A percentile compares a stretch with the other conserved stretches of the same genome.
Evolutionary conservation across 805 yeast species (phyloP).

Genomic region (Kodamaea nitidulidarum): DNA sequence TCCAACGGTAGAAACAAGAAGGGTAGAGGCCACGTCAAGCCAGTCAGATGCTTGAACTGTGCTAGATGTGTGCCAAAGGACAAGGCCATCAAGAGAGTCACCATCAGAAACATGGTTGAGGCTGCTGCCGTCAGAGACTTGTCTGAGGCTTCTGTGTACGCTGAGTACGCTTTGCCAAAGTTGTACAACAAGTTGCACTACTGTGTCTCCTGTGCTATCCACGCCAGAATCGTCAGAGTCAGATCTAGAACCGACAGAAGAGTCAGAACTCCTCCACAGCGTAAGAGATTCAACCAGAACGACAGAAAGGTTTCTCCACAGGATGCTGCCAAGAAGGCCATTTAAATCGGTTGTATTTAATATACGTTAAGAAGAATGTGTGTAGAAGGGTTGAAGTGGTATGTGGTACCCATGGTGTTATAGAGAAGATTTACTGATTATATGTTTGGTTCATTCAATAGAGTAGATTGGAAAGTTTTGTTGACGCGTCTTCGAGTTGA

Average conservation of each 20-base stretch:
- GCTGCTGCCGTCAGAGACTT: constrained; percentile 99
- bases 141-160: constrained; percentile 98
- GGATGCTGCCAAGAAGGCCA: constrained; percentile 95
- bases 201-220: constrained; percentile 99
- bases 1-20: constrained; percentile 99
- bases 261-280: constrained; percentile 97
- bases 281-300: constrained; percentile 91
- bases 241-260: constrained; percentile 99
- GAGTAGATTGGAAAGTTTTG: too few species aligned
- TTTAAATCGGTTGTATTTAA: constrained; percentile 25
- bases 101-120: constrained; percentile 99
- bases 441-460: neutral
- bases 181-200: constrained; percentile 99
- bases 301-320: constrained; percentile 95
- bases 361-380: constrained; percentile 1
- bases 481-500: too few species aligned
- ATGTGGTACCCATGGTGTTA: too few species aligned
- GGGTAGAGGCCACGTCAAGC: constrained; percentile 99
- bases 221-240: constrained; percentile 99
- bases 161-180: constrained; percentile 99
- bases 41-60: constrained; percentile 99
- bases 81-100: constrained; percentile 99
- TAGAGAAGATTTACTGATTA: too few species aligned
- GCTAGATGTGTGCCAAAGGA: constrained; percentile 99
- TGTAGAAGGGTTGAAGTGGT: neutral